phyloP scores from a whole-genome alignment of 352 stramenopile genomes.

The Aphanomyces invadans region DNA sequence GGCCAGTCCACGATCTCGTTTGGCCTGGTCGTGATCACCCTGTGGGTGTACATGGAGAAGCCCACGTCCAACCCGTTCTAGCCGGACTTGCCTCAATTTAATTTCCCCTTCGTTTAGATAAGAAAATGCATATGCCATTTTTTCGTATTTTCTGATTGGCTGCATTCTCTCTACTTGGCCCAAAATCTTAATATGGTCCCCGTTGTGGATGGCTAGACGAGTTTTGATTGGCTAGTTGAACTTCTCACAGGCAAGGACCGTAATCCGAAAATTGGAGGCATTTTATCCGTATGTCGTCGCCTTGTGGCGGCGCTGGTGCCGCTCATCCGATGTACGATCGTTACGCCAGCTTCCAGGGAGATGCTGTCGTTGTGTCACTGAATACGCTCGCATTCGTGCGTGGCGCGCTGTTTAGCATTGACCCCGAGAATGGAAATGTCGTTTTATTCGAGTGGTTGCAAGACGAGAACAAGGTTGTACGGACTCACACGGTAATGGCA shows the following conservation, averaged over 20 bases:
- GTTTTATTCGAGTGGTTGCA: background rate
- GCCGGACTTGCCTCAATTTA: background rate
- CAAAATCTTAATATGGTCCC: too few species aligned
- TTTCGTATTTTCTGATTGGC: background rate
- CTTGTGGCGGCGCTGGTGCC: background rate
- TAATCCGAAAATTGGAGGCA: background rate
- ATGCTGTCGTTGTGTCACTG: background rate
- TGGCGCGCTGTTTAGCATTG: slow-evolving; percentile 9
- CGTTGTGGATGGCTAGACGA: too few species aligned
- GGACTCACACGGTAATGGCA: background rate
- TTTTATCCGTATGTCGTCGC: background rate
- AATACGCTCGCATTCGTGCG: background rate
- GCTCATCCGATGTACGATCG: background rate
- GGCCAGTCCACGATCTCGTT: slow-evolving; percentile 70
- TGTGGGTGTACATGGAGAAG: slow-evolving; percentile 79
- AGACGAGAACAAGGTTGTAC: background rate
- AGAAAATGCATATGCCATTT: slow-evolving; percentile 11
- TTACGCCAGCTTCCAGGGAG: background rate
- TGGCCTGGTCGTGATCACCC: slow-evolving; percentile 72
- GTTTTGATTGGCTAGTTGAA: too few species aligned
- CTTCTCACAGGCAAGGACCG: too few species aligned
- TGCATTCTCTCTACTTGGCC: too few species aligned
- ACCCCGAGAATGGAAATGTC: slow-evolving; percentile 10
- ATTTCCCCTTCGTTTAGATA: background rate
- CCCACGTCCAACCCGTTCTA: slow-evolving; percentile 61